A percentile compares a stretch with the other conserved stretches of the same genome.
Evolutionary conservation across 352 stramenopile genomes (phyloP).

Genomic region (Pythium dissimile): DNA sequence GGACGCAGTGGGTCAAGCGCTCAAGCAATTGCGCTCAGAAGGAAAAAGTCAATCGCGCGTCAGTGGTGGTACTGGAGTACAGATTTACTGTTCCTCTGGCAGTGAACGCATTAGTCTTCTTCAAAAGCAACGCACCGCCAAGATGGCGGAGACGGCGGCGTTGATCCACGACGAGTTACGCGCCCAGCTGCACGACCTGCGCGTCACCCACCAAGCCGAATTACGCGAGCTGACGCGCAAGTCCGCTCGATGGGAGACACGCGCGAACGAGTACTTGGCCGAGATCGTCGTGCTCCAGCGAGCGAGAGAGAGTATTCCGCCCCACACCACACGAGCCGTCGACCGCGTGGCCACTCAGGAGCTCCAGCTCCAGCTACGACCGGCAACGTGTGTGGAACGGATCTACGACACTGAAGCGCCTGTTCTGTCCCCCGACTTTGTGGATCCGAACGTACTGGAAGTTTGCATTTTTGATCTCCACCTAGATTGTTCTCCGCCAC

Average conservation of each 20-base stretch:
- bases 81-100: neutral
- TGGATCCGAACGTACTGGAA: constrained; percentile 7
- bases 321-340: too few species aligned
- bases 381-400: too few species aligned
- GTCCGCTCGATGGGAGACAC: constrained; percentile 16
- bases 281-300: constrained; percentile 23
- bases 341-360: too few species aligned
- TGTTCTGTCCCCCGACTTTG: neutral
- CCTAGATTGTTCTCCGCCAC: neutral
- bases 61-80: neutral
- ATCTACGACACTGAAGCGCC: too few species aligned
- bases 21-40: constrained; percentile 34
- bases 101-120: too few species aligned
- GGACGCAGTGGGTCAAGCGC: constrained; percentile 40
- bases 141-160: constrained; percentile 21
- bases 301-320: neutral
- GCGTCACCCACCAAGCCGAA: constrained; percentile 16
- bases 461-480: constrained; percentile 1
- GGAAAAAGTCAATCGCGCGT: neutral
- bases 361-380: too few species aligned
- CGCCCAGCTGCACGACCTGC: constrained; percentile 23
- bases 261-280: constrained; percentile 21
- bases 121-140: constrained; percentile 16
- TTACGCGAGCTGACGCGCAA: constrained; percentile 17
- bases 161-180: constrained; percentile 26